Evolutionary conservation across 176 grass and related monocot genomes (phyloP), one percentile per base, ranked within the genome.

Genomic region (Raddia distichophylla): DNA sequence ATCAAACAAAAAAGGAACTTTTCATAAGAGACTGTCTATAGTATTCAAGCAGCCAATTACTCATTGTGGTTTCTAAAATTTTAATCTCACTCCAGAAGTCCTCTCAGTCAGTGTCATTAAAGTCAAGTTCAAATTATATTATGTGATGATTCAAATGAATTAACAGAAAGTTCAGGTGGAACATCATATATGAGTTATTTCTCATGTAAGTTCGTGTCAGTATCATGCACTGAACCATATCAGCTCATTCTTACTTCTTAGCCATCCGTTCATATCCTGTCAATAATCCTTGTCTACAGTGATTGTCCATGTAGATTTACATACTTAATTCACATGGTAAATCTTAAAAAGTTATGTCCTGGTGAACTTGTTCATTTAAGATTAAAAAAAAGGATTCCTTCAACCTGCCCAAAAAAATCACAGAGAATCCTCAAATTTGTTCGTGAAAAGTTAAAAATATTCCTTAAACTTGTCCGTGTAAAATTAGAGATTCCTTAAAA

Each of bases 241-340:
- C 72, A 66, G 72, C 57, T 66, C 59, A 81, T 77, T 71, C 58
- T 87, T 55, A 74, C 63, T 77, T 71, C 58, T 87, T 55, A 74
- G 70, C 49, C 82, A 89, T 46, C 61, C 16, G 35, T 89, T 76
- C 81, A 80, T 45, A 20, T 80, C 80, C 19, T 61, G 55, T 78
- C 10, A 84, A 88, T 83, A 75, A 58, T 62, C 62, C 53, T 84
- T 71, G 67, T 61, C 58, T 17, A 84, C 43, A 71, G 45, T 85
- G 62, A 89, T 53, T 78, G 76, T 89, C 74, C 76, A 80, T 54
- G 61, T 69, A 74, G 60, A 75, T 68, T 75, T 74, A 66, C 40
- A 82, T 57, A 48, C 53, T 65, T 78, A 77, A 77, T 77, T 70
- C 4, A 71, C 60, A 64, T 15, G 65, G 67, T 83, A 88, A 67